phyloP scores from a whole-genome alignment of 176 grass and related monocot species.

The Oryza brachyantha region DNA sequence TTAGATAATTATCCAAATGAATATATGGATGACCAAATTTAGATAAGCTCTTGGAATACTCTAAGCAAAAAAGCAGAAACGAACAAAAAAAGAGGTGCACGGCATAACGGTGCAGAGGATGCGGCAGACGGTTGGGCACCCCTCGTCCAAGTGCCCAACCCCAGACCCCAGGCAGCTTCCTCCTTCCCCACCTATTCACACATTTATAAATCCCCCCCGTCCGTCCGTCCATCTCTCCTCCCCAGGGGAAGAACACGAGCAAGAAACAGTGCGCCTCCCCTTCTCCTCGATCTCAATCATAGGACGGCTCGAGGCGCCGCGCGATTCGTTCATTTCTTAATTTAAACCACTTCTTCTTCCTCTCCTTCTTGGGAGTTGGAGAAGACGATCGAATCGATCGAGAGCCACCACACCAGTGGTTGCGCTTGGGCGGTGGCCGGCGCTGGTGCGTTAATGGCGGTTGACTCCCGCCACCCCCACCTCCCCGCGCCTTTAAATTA shows the following conservation, averaged over 20 bases:
- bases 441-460: slow-evolving; percentile 41
- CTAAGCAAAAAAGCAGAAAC: too few relatives aligned
- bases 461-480: background rate
- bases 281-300: slow-evolving; percentile 14
- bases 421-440: slow-evolving; percentile 36
- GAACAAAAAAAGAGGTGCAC: too few relatives aligned
- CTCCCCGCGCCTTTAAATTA: slow-evolving; percentile 38
- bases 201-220: slow-evolving; percentile 11
- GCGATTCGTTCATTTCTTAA: slow-evolving; percentile 1
- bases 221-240: background rate
- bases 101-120: too few relatives aligned
- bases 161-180: background rate
- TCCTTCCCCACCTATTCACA: slow-evolving; percentile 20
- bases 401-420: too few relatives aligned
- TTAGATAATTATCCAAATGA: too few relatives aligned
- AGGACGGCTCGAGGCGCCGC: slow-evolving; percentile 48
- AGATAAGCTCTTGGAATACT: too few relatives aligned
- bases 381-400: background rate
- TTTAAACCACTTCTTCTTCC: background rate
- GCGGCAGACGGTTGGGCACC: too few relatives aligned
- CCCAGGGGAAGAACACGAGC: slow-evolving; percentile 15
- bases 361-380: background rate
- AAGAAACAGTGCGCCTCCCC: background rate
- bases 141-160: too few relatives aligned
- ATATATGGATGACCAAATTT: too few relatives aligned